phyloP scores from a whole-genome alignment of 352 stramenopile species.

The Phytopythium sindhum region DNA sequence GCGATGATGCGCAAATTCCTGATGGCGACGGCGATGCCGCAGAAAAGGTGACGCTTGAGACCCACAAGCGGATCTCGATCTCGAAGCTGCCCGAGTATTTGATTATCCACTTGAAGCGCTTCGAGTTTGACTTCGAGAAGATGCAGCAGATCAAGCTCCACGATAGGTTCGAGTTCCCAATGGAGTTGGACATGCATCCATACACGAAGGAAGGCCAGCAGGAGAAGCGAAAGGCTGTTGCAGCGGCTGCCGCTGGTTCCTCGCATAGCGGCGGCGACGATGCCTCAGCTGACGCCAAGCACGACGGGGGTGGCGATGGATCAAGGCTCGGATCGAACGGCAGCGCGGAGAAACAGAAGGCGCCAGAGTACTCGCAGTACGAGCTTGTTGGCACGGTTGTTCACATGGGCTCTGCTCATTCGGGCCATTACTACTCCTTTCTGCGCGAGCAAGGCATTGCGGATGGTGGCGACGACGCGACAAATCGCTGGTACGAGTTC shows the following conservation, averaged over 20 bases:
- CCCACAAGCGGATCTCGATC: constrained; percentile 89
- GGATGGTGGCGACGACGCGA: constrained; percentile 10
- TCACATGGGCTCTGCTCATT: constrained; percentile 85
- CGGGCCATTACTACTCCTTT: constrained; percentile 90
- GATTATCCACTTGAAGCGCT: constrained; percentile 94
- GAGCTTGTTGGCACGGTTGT: constrained; percentile 86
- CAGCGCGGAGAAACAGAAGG: constrained; percentile 26
- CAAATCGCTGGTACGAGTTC: constrained; percentile 79
- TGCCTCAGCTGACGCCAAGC: constrained; percentile 4
- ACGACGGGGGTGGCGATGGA: constrained; percentile 5
- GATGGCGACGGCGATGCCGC: constrained; percentile 19
- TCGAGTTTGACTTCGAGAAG: constrained; percentile 94
- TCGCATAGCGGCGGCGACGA: constrained; percentile 2
- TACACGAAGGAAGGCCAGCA: constrained; percentile 88
- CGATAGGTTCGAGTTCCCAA: constrained; percentile 92
- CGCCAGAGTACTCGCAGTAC: constrained; percentile 84
- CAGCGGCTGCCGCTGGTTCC: constrained; percentile 21
- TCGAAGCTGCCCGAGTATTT: constrained; percentile 85
- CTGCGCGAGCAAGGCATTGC: constrained; percentile 44
- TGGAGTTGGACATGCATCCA: constrained; percentile 83
- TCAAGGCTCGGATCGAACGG: constrained; percentile 4
- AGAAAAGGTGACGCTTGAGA: constrained; percentile 85
- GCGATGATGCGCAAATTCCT: constrained; percentile 11
- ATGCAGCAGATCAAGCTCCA: constrained; percentile 95
- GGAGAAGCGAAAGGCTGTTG: constrained; percentile 40